Base-by-base conservation (phyloP, 352 stramenopile genomes). In the Phytophthora brassicae region DNA sequence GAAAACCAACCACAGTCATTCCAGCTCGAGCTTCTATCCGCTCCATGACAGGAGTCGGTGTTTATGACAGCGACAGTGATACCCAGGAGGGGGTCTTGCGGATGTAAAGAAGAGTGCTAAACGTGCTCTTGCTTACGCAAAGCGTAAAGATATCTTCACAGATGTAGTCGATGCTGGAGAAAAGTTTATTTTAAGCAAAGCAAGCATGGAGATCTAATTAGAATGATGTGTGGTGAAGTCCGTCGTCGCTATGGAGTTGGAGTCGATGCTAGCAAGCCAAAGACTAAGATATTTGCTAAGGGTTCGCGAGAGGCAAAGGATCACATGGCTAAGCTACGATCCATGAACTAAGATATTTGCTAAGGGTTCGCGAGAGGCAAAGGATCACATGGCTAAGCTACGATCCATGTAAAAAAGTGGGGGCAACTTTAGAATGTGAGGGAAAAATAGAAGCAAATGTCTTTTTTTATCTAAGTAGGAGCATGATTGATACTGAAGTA, bases 51-150 rank as follows among this genome's bases (percentile, higher is more conserved):
- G 45, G 45, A 9, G 36, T 65, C 17, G 49, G 56, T 51, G 13
- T 64, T 14, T 56, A 56, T 52, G 46, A 64, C 24, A 57, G 46
- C 29, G 56, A 51, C 24, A 56, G 45, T 39, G 45, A 49, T 50
- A 19, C 35, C n/a, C 16, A 22, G 36, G 35, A 4, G 55, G 33
- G n/a, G 43, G 52, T 29, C 12, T 60, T 1, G 19, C 41, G 2
- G 52, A 51, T 48, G 54, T 55, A 16, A 55, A 61, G 31, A 61
- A 48, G 1, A 12, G 24, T 7, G 41, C 42, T 4, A 60, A 60
- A 17, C 24, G 36, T 17, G 35, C 49, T 26, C 49, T 57, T 9
- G 36, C 23, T 20, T 58, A 58, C 17, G 19, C 50, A 13, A 64
- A 64, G 13, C 45, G 51, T 22, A 64, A 56, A 19, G 56, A 36